These are phyloP conservation scores for Lodderomyces pseudojiufengensis DNA, from an alignment of 1,139 yeast genomes.

Conservation along the genomic window DNA sequence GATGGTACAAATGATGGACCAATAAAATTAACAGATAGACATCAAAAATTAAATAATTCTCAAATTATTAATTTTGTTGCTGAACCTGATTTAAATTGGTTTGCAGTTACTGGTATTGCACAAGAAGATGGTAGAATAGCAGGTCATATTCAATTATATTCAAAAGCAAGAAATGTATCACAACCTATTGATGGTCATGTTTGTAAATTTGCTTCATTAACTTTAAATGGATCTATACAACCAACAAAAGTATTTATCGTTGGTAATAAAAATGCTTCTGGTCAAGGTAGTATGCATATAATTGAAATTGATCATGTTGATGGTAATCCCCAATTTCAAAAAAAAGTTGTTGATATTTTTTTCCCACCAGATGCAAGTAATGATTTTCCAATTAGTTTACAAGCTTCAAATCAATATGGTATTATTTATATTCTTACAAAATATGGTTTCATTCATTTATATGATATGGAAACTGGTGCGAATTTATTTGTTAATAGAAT, in stretches of 20 bases:
- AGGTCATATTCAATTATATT: slow-evolving; percentile 91
- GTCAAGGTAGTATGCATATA: slow-evolving; percentile 84
- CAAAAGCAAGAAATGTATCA: slow-evolving; percentile 84
- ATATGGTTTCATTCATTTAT: slow-evolving; percentile 93
- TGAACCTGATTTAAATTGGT: slow-evolving; percentile 83
- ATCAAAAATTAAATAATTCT: slow-evolving; percentile 69
- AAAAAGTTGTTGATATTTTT: slow-evolving; percentile 88
- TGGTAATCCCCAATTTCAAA: slow-evolving; percentile 78
- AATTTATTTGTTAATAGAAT: slow-evolving; percentile 95
- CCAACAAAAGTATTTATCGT: slow-evolving; percentile 90
- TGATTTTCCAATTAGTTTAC: slow-evolving; percentile 95
- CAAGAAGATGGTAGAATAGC: slow-evolving; percentile 94
- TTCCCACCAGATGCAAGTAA: slow-evolving; percentile 96
- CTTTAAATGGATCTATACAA: slow-evolving; percentile 66
- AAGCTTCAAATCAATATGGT: slow-evolving; percentile 82
- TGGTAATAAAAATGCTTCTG: slow-evolving; percentile 81
- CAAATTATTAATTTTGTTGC: slow-evolving; percentile 91
- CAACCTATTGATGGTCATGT: slow-evolving; percentile 99
- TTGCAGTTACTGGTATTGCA: slow-evolving; percentile 91
- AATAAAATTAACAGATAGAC: slow-evolving; percentile 74
- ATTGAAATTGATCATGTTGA: slow-evolving; percentile 95
- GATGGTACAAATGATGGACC: slow-evolving; percentile 83
- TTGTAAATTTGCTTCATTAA: slow-evolving; percentile 76
- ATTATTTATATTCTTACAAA: slow-evolving; percentile 86
- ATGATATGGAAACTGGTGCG: slow-evolving; percentile 89